Evolutionary conservation across 768 basidiomycete species (phyloP), one percentile per base, ranked within the genome.

Genomic region (Kwoniella pini): DNA sequence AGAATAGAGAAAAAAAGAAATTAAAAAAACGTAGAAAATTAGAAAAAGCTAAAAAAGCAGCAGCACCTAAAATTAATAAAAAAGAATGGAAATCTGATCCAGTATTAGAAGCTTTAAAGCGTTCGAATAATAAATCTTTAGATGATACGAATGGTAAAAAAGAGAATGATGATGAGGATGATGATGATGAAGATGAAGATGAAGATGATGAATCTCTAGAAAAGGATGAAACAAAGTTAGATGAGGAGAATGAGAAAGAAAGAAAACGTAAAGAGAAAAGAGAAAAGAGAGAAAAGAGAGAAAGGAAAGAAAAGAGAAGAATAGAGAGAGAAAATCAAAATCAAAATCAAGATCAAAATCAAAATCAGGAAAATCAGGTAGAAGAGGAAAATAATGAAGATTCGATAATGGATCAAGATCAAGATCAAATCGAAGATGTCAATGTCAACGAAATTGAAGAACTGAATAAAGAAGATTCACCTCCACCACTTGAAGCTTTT

Each of bases 1-100:
- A 84, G 67, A 81, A 86, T 60, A 90, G 91, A 74, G 80, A 90
- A 42, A 86, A 84, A 71, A 84, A 85, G 50, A 91, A 91, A 79
- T 85, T 84, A 64, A 82, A 84, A 51, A 82, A 87, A 56, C 83
- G 84, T 72, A 88, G 87, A 78, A 81, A 79, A 22, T 65, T 77
- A 26, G 65, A 60, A 21, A 73, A 78, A 10, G 65, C 65, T 17
- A 56, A 64, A 9, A 75, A 74, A 52, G 65, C 63, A 9, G 40
- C 70, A 17, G 59, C 72, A 26, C 72, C 69, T 33, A 74, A 69
- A 67, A 50, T 30, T 27, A 33, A 33, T 50, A 70, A 40, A 53
- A 72, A 71, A 60, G 57, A 49, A 36, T 52, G 27, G 58, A 64
- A 26, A 54, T 66, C 36, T 4, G 68, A 63, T 54, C 59, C 59